Evolutionary conservation across 495 filamentous ascomycete species (phyloP), one percentile per base, ranked within the genome.

Genomic region (Podospora pseudopauciseta): DNA sequence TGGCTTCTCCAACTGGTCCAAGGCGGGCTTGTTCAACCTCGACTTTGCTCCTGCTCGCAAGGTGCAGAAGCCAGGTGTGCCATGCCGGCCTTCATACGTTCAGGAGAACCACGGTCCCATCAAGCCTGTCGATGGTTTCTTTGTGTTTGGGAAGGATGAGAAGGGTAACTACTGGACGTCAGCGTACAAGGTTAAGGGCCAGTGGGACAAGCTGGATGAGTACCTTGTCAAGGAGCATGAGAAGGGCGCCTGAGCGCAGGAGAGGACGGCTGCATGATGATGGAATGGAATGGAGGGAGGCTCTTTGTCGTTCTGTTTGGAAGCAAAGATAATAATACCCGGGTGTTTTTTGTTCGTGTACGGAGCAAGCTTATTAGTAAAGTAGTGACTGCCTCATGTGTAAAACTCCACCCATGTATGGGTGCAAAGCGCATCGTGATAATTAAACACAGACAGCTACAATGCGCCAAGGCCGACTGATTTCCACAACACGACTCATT

Each of bases 151-250:
- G 1, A 83, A 84, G 72, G 83, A 85, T 67, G 72, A 69, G 16
- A 76, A 78, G 32, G 84, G 81, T 1, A 84, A 85, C 69, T 86
- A 83, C 60, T 84, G 81, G 84, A 66, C 80, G 6, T 70, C 73
- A 1, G 79, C 79, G 6, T 79, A 70, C 64, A 71, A 80, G 73
- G 63, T 71, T 19, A 74, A 66, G 65, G 73, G 77, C 0, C 68
- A 74, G 7, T 81, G 80, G 80, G 67, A 53, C 20, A 70, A 68
- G 55, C 74, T 82, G 18, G 71, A 81, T 71, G 73, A 76, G 65
- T 69, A 71, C 39, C 57, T 80, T 71, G 72, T 74, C 3, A 63
- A 63, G 62, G 64, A 71, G 28, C 67, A 65, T 58, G 68, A 61
- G 59, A 27, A 18, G 20, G 55, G 55, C 55, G 23, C 23, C 13